Conservation (phyloP, 2,329 filamentous ascomycete species). For the Plenodomus lindquistii region DNA sequence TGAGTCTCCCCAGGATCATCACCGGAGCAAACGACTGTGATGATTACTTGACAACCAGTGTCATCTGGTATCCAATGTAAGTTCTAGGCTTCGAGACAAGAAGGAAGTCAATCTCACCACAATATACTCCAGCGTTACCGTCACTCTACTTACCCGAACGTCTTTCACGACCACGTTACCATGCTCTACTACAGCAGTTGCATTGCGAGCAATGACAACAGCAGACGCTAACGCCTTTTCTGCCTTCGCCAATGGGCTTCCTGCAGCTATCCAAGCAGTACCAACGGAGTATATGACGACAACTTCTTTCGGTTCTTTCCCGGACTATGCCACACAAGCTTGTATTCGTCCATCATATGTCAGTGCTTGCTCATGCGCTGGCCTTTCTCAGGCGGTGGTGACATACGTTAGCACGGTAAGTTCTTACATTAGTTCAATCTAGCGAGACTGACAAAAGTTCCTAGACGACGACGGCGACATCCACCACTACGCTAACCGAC, state of each 20-base stretch:
- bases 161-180: conserved; percentile 11
- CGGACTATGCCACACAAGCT: conserved; percentile 23
- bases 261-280: conserved; percentile 10
- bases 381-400: conserved; percentile 16
- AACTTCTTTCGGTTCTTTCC: conserved; percentile 23
- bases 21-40: conserved; percentile 24
- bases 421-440: background rate
- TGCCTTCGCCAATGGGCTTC: conserved; percentile 1
- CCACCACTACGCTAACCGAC: conserved; percentile 15
- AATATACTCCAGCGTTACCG: conserved; percentile 5
- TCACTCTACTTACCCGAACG: conserved; percentile 11
- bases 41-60: conserved; percentile 29
- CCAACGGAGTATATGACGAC: conserved; percentile 13
- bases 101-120: background rate
- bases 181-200: conserved; percentile 7
- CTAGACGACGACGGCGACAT: conserved; percentile 18
- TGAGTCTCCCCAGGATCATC: conserved; percentile 14
- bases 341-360: conserved; percentile 24
- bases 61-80: conserved; percentile 31
- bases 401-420: conserved; percentile 28
- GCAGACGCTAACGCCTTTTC: background rate
- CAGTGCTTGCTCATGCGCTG: conserved; percentile 33
- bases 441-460: conserved; percentile 4
- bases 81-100: background rate
- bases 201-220: background rate